These are phyloP conservation scores for Calonectria montana DNA, from an alignment of 2,329 filamentous ascomycete genomes.

Conservation along the genomic window DNA sequence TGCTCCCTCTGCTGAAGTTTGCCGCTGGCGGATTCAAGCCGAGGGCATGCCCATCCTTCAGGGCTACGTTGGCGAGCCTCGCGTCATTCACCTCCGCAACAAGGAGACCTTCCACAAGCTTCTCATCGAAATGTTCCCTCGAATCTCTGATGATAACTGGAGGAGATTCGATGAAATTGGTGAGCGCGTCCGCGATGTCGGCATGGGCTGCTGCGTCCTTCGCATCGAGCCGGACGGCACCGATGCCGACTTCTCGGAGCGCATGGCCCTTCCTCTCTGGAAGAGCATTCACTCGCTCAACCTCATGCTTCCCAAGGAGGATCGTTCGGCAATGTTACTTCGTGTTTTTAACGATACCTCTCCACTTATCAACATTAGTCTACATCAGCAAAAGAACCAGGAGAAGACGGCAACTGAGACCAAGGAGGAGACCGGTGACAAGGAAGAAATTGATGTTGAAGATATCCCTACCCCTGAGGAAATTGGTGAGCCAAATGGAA, in stretches of 20 bases:
- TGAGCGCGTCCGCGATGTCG: slow-evolving; percentile 80
- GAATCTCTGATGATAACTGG: slow-evolving; percentile 80
- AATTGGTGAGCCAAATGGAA: slow-evolving; percentile 19
- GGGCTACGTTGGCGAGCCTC: slow-evolving; percentile 84
- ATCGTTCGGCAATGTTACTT: slow-evolving; percentile 90
- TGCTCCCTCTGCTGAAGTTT: slow-evolving; percentile 85
- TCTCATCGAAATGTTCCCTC: slow-evolving; percentile 96
- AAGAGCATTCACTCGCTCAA: slow-evolving; percentile 92
- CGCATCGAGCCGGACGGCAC: slow-evolving; percentile 80
- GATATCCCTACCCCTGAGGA: slow-evolving; percentile 52
- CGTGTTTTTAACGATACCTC: slow-evolving; percentile 91
- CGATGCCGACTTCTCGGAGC: slow-evolving; percentile 73
- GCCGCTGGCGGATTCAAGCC: slow-evolving; percentile 94
- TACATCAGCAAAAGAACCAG: slow-evolving; percentile 61
- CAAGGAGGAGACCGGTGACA: slow-evolving; percentile 48
- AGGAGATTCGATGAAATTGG: slow-evolving; percentile 87
- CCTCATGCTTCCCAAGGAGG: slow-evolving; percentile 98
- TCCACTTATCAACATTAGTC: slow-evolving; percentile 79
- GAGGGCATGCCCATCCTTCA: slow-evolving; percentile 93
- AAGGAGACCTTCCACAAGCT: slow-evolving; percentile 85
- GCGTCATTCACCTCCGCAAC: slow-evolving; percentile 80
- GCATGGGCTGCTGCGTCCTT: slow-evolving; percentile 93
- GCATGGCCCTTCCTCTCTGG: slow-evolving; percentile 93
- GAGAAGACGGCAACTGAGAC: slow-evolving; percentile 50
- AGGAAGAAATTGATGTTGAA: slow-evolving; percentile 47